Percentiles rank a stretch among this genome's conserved stretches.
phyloP scores from a whole-genome alignment of 768 basidiomycete genomes.

The Mycena rebaudengoi region DNA sequence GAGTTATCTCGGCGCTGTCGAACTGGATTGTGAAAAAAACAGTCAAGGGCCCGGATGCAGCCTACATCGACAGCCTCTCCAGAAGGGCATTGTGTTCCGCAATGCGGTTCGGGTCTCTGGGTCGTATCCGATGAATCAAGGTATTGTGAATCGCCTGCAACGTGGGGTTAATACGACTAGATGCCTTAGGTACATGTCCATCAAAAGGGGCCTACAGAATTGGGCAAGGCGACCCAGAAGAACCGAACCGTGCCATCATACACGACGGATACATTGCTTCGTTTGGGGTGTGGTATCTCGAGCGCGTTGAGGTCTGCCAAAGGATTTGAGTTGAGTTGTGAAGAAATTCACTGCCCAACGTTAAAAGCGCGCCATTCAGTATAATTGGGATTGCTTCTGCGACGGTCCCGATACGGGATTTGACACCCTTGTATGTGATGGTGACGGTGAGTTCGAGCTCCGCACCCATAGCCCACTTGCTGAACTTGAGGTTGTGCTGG shows the following conservation, averaged over 20 bases:
- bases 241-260: slow-evolving; percentile 41
- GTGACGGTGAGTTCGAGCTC: slow-evolving; percentile 40
- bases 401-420: slow-evolving; percentile 18
- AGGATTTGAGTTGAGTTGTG: neutral
- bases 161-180: neutral
- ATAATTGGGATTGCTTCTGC: slow-evolving; percentile 36
- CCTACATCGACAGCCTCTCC: neutral
- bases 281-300: slow-evolving; percentile 51
- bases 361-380: slow-evolving; percentile 27
- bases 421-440: slow-evolving; percentile 24
- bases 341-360: too few species aligned
- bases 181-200: neutral
- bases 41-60: neutral
- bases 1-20: neutral
- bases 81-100: neutral
- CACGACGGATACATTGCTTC: slow-evolving; percentile 40
- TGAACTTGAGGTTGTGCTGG: too few species aligned
- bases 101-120: neutral
- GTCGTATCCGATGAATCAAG: neutral
- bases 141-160: slow-evolving; percentile 9
- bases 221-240: slow-evolving; percentile 21
- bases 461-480: too few species aligned
- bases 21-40: neutral
- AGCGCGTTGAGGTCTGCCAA: slow-evolving; percentile 41
- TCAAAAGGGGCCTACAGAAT: slow-evolving; percentile 10